Base-by-base conservation (phyloP, 208 protist species). In the Acanthamoeba sp. region DNA sequence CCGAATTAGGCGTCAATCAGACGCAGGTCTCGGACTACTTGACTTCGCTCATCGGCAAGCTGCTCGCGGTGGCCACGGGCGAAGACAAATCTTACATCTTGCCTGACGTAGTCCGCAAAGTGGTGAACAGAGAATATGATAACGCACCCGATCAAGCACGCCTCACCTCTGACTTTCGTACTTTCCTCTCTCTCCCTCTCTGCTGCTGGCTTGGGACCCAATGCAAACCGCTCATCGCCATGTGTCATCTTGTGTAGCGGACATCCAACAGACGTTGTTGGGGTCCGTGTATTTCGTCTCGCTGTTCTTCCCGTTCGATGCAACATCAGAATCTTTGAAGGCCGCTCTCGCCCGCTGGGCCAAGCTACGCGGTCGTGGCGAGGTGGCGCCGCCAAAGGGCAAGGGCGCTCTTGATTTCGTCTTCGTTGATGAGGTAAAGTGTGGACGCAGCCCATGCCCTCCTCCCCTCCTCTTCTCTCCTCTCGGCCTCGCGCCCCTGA, bases 81-180 rank as follows among this genome's bases (percentile, higher is more conserved):
- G 85, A 91, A 34, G 85, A 91, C 57, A 64, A 71, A 34, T 32
- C 38, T 10, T 52, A 50, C 55, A 71, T 73, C 29, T 50, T 91
- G 55, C 16, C 59, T 1, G 85, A 91, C 20, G 32, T 91, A 0
- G 36, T 91, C 3, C 50, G 59, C 50, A 91, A 71, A 34, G 55
- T 71, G 0, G 85, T 40, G 16, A 59, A 42, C 48, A 50, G 22
- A 6, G 78, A 87, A 40, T 87, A 62, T 27, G 78, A 87, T 5
- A 87, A 36, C 27, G 42, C 71, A n/a, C 20, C 78, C n/a, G 78
- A 87, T 32, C 78, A 87, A 27, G 57, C 59, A 5, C 27, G n/a
- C 9, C 57, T 91, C 27, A 50, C 50, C 20, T 27, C 85, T 16
- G 57, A 91, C 3, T 91, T 55, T 32, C 20, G 59, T 91, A 52